Evolutionary conservation across 2,329 filamentous ascomycete genomes (phyloP).

Genomic region (Nemania sp.): DNA sequence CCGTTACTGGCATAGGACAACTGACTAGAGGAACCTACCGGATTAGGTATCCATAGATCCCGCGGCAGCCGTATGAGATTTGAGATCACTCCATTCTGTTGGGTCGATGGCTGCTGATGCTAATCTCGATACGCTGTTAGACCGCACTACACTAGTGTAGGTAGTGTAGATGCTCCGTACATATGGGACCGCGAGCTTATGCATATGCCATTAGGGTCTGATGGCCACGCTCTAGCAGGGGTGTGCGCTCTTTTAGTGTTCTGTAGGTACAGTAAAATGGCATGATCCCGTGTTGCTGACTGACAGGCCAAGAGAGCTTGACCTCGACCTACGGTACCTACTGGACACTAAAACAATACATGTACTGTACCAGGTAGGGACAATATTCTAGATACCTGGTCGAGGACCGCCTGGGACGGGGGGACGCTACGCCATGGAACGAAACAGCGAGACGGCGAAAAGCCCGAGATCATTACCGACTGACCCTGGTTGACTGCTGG

Average conservation of each 20-base stretch:
- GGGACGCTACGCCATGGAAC: background rate
- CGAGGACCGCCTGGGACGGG: too few relatives aligned
- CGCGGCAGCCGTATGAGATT: slow-evolving; percentile 28
- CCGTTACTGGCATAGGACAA: background rate
- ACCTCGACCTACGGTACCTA: too few relatives aligned
- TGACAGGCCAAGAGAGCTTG: background rate
- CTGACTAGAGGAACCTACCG: slow-evolving; percentile 14
- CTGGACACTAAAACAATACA: too few relatives aligned
- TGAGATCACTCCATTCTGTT: slow-evolving; percentile 38
- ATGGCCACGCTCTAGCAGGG: slow-evolving; percentile 23
- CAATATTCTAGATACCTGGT: too few relatives aligned
- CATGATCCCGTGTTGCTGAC: slow-evolving; percentile 16
- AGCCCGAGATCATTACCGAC: slow-evolving; percentile 1
- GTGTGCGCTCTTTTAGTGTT: background rate
- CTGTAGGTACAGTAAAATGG: slow-evolving; percentile 4
- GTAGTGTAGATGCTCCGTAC: slow-evolving; percentile 12
- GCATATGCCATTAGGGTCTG: slow-evolving; percentile 24
- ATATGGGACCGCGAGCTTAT: slow-evolving; percentile 21
- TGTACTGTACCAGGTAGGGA: too few relatives aligned
- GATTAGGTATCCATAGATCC: slow-evolving; percentile 22
- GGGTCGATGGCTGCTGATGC: slow-evolving; percentile 38
- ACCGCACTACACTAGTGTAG: background rate
- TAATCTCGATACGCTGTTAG: slow-evolving; percentile 25
- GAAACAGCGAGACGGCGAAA: slow-evolving; percentile 4
- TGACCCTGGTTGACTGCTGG: background rate